Base-by-base conservation (phyloP, 1,139 yeast species). In the Yamadazyma aaseri region DNA sequence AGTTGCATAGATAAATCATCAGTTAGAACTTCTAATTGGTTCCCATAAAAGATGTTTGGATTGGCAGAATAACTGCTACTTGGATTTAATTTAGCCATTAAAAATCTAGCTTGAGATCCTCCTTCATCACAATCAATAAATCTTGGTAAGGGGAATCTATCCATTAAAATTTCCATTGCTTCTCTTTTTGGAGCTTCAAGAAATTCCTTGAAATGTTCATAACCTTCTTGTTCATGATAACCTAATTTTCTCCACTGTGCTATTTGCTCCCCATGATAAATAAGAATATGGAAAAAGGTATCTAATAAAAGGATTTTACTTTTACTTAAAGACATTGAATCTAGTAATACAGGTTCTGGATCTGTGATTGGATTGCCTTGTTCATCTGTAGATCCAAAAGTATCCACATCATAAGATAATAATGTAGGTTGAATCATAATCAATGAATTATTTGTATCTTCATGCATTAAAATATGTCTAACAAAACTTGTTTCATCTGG, bases 41-140 rank as follows among this genome's bases (percentile, higher is more conserved):
- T 55, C 5, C 58, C 54, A 51, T 63, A 50, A 46, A 62, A 43
- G 39, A 60, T 57, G 42, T 58, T 54, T 14, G 70, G 63, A 42
- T 62, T 50, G 31, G 69, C 59, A 23, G 75, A 70, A 47, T 80
- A 80, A 30, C 76, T 75, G 9, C 81, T 77, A 16, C 86, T 75
- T 12, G 94, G 94, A 53, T 83, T 84, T 49, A 84, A 63, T 53
- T 81, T 80, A 3, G 89, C 82, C 72, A 79, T 76, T 41, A 84
- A 63, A 53, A 84, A 84, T 51, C 94, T 68, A 0, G 92, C 87
- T 49, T 83, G 92, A 0, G 47, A 42, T 8, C 49, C 49, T 53
- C 97, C 97, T 50, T 89, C 96, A 56, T 89, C 96, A 38, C 96
- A 86, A 49, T 89, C 96, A 48, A 89, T 86, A 58, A 86, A 92